phyloP scores from a whole-genome alignment of 257 asterid species.

The Nicotiana paniculata region DNA sequence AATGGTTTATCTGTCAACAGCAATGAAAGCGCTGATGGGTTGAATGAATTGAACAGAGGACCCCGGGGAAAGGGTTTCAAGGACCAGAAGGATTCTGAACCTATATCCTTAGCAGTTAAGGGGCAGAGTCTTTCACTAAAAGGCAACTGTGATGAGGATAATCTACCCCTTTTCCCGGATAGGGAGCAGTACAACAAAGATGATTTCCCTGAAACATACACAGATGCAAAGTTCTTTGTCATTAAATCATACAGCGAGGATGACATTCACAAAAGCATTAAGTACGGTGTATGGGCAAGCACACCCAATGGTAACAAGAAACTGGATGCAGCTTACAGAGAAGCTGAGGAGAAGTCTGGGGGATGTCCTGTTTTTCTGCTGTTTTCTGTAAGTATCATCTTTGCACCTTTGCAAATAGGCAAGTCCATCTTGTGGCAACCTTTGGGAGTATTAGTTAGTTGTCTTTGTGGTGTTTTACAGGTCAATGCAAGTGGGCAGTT shows the following conservation, averaged over 20 bases:
- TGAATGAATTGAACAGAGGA: slow-evolving; percentile 36
- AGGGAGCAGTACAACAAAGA: slow-evolving; percentile 29
- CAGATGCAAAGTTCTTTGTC: slow-evolving; percentile 39
- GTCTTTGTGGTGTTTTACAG: slow-evolving; percentile 5
- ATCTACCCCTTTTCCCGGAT: slow-evolving; percentile 21
- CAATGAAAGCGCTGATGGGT: slow-evolving; percentile 28
- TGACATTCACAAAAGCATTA: slow-evolving; percentile 48
- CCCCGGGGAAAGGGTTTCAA: slow-evolving; percentile 35
- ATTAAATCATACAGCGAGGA: slow-evolving; percentile 52
- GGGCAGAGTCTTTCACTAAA: slow-evolving; percentile 28
- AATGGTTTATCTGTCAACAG: slow-evolving; percentile 12
- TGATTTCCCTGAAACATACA: slow-evolving; percentile 27
- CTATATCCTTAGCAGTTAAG: slow-evolving; percentile 22
- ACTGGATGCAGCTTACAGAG: slow-evolving; percentile 40
- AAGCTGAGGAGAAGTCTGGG: slow-evolving; percentile 28
- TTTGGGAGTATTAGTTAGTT: background rate
- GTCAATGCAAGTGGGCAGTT: slow-evolving; percentile 49
- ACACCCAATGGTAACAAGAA: slow-evolving; percentile 46
- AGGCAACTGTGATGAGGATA: slow-evolving; percentile 19
- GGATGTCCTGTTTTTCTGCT: slow-evolving; percentile 35
- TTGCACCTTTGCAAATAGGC: background rate
- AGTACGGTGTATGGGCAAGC: slow-evolving; percentile 48
- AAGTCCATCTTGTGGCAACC: background rate
- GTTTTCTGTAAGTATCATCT: slow-evolving; percentile 32
- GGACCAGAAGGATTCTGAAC: slow-evolving; percentile 24